phyloP scores from a whole-genome alignment of 768 basidiomycete genomes.

The Scleroderma citrinum region DNA sequence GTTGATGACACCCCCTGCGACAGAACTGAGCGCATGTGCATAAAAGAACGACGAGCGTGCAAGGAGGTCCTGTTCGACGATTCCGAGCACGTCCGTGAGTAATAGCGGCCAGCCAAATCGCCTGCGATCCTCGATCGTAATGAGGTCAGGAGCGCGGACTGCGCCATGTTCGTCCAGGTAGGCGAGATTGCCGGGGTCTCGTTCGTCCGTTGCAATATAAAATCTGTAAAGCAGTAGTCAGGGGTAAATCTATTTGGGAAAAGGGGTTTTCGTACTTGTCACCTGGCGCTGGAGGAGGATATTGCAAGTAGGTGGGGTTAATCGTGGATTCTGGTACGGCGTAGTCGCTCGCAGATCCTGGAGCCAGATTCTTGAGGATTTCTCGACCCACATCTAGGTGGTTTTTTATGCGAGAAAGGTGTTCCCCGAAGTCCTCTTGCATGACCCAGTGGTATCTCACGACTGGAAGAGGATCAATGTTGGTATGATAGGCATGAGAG shows the following conservation, averaged over 20 bases:
- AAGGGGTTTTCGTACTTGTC: slow-evolving; percentile 14
- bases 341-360: slow-evolving; percentile 15
- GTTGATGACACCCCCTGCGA: slow-evolving; percentile 38
- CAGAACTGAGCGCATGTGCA: slow-evolving; percentile 37
- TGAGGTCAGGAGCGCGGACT: slow-evolving; percentile 35
- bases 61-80: slow-evolving; percentile 41
- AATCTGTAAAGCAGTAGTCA: slow-evolving; percentile 18
- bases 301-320: slow-evolving; percentile 13
- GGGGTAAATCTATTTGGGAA: neutral
- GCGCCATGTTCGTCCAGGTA: slow-evolving; percentile 32
- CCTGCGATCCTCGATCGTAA: slow-evolving; percentile 38
- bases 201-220: slow-evolving; percentile 39
- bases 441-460: slow-evolving; percentile 31
- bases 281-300: slow-evolving; percentile 12
- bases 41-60: slow-evolving; percentile 35
- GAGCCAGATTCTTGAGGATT: slow-evolving; percentile 12
- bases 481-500: neutral
- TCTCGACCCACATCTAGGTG: slow-evolving; percentile 17
- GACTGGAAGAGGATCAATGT: slow-evolving; percentile 13
- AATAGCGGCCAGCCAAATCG: slow-evolving; percentile 39
- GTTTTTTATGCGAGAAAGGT: slow-evolving; percentile 31
- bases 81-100: slow-evolving; percentile 37
- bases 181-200: slow-evolving; percentile 29
- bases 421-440: slow-evolving; percentile 30
- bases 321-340: slow-evolving; percentile 15